Conservation (phyloP, 208 protist genomes). For the Crithidia mellificae region DNA sequence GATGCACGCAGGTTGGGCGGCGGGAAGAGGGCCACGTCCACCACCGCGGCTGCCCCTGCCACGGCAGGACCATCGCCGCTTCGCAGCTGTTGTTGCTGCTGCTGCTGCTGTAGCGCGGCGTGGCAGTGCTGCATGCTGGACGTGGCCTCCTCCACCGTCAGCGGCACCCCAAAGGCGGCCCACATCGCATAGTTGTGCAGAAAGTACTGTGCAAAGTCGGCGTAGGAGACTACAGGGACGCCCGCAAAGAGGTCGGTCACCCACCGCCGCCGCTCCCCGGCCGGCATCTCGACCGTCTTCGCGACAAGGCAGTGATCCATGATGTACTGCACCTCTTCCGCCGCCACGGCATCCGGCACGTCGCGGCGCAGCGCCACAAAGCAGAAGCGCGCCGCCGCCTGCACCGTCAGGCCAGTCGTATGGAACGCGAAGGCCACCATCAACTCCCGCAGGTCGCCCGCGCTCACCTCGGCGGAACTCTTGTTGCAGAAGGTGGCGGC, state of each 20-base stretch:
- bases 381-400: slow-evolving; percentile 75
- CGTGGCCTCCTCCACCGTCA: slow-evolving; percentile 36
- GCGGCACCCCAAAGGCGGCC: slow-evolving; percentile 68
- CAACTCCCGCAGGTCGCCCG: slow-evolving; percentile 61
- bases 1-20: neutral
- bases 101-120: slow-evolving; percentile 22
- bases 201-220: slow-evolving; percentile 67
- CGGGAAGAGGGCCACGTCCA: slow-evolving; percentile 15
- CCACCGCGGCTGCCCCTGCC: neutral
- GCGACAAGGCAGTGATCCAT: slow-evolving; percentile 69
- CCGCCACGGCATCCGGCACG: slow-evolving; percentile 67
- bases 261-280: slow-evolving; percentile 57
- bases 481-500: slow-evolving; percentile 44
- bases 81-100: neutral
- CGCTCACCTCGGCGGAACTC: slow-evolving; percentile 34
- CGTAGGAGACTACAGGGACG: slow-evolving; percentile 49
- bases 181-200: slow-evolving; percentile 83
- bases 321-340: slow-evolving; percentile 77
- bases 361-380: slow-evolving; percentile 85
- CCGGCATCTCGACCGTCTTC: slow-evolving; percentile 78
- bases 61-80: neutral
- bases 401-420: slow-evolving; percentile 46
- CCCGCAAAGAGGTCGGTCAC: slow-evolving; percentile 72
- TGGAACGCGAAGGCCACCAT: slow-evolving; percentile 79
- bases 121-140: slow-evolving; percentile 52